Evolutionary conservation across 1,139 yeast species (phyloP).

Genomic region (Hemisphaericaspora xylanilytica): DNA sequence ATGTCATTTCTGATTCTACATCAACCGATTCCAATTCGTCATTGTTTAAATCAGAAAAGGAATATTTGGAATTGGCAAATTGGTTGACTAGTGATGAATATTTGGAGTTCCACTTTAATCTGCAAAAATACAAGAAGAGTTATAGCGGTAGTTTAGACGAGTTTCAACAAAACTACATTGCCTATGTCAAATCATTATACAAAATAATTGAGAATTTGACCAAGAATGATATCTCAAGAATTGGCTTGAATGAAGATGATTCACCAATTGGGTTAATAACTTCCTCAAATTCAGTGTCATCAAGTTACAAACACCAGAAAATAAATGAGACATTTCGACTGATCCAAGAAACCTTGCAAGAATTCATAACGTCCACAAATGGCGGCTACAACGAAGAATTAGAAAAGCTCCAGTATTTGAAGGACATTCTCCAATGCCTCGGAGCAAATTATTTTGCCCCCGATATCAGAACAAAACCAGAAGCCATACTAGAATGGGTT

Average conservation of each 20-base stretch:
- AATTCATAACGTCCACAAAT: constrained; percentile 18
- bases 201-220: constrained; percentile 34
- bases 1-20: constrained; percentile 26
- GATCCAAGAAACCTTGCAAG: constrained; percentile 23
- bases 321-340: constrained; percentile 29
- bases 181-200: constrained; percentile 33
- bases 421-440: constrained; percentile 56
- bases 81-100: constrained; percentile 32
- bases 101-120: constrained; percentile 34
- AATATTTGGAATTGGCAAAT: constrained; percentile 30
- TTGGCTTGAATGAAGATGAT: constrained; percentile 22
- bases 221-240: constrained; percentile 17
- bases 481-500: constrained; percentile 55
- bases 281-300: constrained; percentile 12
- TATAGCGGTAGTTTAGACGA: constrained; percentile 16
- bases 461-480: constrained; percentile 43
- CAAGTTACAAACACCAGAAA: constrained; percentile 13
- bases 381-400: constrained; percentile 12
- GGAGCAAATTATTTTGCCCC: constrained; percentile 51
- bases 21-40: constrained; percentile 9
- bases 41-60: constrained; percentile 10
- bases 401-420: constrained; percentile 18
- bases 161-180: constrained; percentile 22
- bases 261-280: constrained; percentile 37
- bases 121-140: constrained; percentile 26